Percentiles rank a stretch among this genome's conserved stretches.
These are phyloP conservation scores for Leishmania gerbilli DNA, from an alignment of 208 protist species.

Conservation along the genomic window DNA sequence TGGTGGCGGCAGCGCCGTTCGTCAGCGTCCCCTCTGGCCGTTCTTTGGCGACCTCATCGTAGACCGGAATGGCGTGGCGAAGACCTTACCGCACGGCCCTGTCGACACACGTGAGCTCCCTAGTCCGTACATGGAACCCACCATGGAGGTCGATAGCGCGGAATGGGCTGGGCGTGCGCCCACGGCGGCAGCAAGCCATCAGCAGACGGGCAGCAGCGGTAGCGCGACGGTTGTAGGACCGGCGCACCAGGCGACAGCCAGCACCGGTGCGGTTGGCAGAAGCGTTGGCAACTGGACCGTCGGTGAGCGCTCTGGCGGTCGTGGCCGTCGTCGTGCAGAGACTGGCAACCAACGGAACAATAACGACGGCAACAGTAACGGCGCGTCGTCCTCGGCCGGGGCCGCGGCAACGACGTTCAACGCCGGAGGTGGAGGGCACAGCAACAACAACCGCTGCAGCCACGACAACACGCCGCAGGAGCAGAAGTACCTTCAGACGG, in stretches of 20 bases:
- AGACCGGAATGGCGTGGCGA: not conserved
- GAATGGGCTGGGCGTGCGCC: not conserved
- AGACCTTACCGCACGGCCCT: not conserved
- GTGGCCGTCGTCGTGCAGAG: not conserved
- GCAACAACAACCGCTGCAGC: constrained; percentile 21
- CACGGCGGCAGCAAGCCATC: not conserved
- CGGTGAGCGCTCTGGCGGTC: constrained; percentile 3
- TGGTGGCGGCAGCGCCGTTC: not conserved
- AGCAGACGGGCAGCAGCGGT: not conserved
- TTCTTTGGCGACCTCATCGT: constrained; percentile 17
- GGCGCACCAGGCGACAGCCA: not conserved
- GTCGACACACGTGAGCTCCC: not conserved
- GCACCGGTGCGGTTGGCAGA: not conserved
- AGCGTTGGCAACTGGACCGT: not conserved
- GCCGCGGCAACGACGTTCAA: not conserved
- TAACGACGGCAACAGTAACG: constrained; percentile 2
- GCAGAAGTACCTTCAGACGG: constrained; percentile 44
- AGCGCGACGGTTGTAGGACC: not conserved
- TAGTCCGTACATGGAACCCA: not conserved
- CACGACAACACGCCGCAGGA: constrained; percentile 49
- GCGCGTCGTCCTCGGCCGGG: constrained; percentile 2
- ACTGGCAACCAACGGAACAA: not conserved
- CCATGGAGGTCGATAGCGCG: constrained; percentile 1
- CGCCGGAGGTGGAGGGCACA: not conserved
- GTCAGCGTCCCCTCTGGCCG: constrained; percentile 8